phyloP scores from a whole-genome alignment of 129 eudicot genomes.

The Mikania micrantha region DNA sequence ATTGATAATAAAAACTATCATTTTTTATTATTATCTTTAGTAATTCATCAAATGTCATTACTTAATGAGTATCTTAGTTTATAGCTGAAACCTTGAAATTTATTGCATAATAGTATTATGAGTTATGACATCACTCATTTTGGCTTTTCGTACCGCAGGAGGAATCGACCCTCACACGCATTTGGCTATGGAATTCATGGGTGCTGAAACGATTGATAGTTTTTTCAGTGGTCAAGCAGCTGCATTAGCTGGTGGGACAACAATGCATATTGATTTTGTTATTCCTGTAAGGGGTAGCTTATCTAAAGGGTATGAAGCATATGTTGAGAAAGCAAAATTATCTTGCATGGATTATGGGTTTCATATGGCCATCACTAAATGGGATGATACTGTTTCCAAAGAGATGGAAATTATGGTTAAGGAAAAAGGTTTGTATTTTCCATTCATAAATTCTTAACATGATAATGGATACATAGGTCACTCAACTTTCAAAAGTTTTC shows the following conservation, averaged over 20 bases:
- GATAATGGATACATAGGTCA: neutral
- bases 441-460: neutral
- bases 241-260: constrained; percentile 98
- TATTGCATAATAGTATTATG: neutral
- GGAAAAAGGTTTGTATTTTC: constrained; percentile 59
- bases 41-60: neutral
- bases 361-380: constrained; percentile 98
- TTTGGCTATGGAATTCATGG: constrained; percentile 95
- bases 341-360: constrained; percentile 98
- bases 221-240: constrained; percentile 97
- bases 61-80: neutral
- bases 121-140: neutral
- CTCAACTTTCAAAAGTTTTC: neutral
- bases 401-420: constrained; percentile 98
- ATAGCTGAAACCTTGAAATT: neutral
- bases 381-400: constrained; percentile 74
- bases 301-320: constrained; percentile 71
- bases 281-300: constrained; percentile 87
- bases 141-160: constrained; percentile 44
- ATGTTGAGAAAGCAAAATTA: constrained; percentile 61
- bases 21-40: too few relatives aligned
- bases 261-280: constrained; percentile 94
- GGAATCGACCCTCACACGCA: constrained; percentile 99
- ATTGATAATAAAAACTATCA: neutral
- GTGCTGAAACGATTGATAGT: constrained; percentile 83